phyloP scores from a whole-genome alignment of 129 eudicot genomes.

The carrot (Daucus carota) region DNA sequence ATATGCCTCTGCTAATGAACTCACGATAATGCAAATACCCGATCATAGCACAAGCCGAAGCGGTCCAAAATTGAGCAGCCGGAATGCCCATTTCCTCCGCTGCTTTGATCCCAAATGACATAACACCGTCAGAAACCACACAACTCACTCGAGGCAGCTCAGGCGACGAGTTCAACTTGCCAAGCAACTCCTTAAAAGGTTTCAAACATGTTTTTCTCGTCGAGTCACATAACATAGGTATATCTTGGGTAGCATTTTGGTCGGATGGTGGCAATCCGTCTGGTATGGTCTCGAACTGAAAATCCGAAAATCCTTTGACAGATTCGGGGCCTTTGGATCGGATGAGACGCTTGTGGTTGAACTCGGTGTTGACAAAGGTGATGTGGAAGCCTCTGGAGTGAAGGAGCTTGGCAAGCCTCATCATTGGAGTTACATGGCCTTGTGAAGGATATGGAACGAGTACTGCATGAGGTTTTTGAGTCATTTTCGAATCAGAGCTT shows the following conservation, averaged over 20 bases:
- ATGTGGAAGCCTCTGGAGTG: conserved; percentile 43
- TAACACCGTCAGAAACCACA: conserved; percentile 51
- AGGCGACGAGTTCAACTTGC: conserved; percentile 17
- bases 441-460: conserved; percentile 51
- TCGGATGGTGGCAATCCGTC: conserved; percentile 56
- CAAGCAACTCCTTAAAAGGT: conserved; percentile 39
- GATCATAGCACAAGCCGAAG: conserved; percentile 48
- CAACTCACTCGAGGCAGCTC: conserved; percentile 43
- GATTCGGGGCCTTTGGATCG: conserved; percentile 44
- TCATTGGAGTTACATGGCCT: conserved; percentile 53
- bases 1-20: conserved; percentile 38
- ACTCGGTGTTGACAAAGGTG: conserved; percentile 70
- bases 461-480: conserved; percentile 39
- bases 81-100: conserved; percentile 50
- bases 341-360: conserved; percentile 50
- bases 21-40: conserved; percentile 46
- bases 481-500: background rate
- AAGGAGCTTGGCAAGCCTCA: conserved; percentile 53
- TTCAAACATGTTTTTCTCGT: conserved; percentile 40
- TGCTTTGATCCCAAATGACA: conserved; percentile 43
- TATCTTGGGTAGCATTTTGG: conserved; percentile 46
- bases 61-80: conserved; percentile 60
- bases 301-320: conserved; percentile 34
- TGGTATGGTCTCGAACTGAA: conserved; percentile 49
- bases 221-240: conserved; percentile 39